Conservation (phyloP, 2,329 filamentous ascomycete species). For the Septoria petroselini region DNA sequence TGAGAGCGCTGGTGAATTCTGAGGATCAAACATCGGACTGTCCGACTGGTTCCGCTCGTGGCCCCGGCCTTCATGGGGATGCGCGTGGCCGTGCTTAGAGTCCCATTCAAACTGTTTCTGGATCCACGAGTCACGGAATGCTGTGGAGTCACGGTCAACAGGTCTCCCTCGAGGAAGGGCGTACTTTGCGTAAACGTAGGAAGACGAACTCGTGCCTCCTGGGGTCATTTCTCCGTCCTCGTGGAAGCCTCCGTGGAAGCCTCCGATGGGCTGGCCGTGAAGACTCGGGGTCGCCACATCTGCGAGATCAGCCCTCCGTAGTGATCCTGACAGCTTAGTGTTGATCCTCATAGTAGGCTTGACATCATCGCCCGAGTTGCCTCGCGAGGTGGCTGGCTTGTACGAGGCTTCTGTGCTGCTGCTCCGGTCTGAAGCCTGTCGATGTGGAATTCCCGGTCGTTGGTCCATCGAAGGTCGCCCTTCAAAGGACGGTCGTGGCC, state of each 20-base stretch:
- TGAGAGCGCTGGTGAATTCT: constrained; percentile 16
- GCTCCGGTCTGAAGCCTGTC: constrained; percentile 31
- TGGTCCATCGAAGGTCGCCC: constrained; percentile 30
- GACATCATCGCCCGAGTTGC: constrained; percentile 40
- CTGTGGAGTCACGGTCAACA: constrained; percentile 64
- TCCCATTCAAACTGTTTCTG: constrained; percentile 61
- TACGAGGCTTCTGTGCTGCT: constrained; percentile 29
- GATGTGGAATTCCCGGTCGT: constrained; percentile 24
- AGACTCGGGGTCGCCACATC: constrained; percentile 18
- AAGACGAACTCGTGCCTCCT: constrained; percentile 47
- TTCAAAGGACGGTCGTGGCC: constrained; percentile 39
- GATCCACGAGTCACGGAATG: constrained; percentile 53
- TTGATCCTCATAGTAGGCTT: constrained; percentile 5
- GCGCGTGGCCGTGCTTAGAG: constrained; percentile 24
- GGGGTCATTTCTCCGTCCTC: constrained; percentile 13
- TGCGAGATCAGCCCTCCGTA: constrained; percentile 1
- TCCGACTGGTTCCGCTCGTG: constrained; percentile 28
- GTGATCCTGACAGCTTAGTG: not conserved
- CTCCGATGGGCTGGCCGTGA: constrained; percentile 9
- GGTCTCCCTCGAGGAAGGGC: constrained; percentile 76
- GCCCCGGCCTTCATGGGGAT: constrained; percentile 5
- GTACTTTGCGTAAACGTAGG: constrained; percentile 85
- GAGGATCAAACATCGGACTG: constrained; percentile 9
- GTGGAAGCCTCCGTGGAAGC: not conserved
- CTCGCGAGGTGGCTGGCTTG: constrained; percentile 34